Base-by-base conservation (phyloP, 2,329 filamentous ascomycete species). In the Elsinoe batatas region DNA sequence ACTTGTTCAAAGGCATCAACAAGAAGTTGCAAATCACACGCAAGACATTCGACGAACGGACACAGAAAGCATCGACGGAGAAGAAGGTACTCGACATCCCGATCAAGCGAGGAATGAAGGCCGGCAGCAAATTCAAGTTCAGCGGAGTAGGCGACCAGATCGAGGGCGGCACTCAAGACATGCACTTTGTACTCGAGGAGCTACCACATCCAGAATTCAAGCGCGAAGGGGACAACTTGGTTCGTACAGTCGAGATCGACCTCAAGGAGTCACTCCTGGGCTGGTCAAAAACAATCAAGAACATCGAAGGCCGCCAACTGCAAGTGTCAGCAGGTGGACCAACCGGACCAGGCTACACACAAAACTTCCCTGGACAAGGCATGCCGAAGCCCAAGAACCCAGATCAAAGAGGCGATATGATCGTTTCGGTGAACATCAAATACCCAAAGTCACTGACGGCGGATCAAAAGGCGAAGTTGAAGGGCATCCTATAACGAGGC, bases 1-100 rank as follows among this genome's bases (percentile, higher is more conserved):
- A 98, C 66, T 73, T 97, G 59, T 97, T 82, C 74, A 84, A 79
- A 22, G 93, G 93, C 38, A 82, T 83, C 35, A 89, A 86, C 49
- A 98, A 98, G 81, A 96, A 95, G 79, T 89, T 98, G 79, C 95
- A 93, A 75, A 95, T 97, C 61, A 96, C 95, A 66, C 82, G 91
- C 66, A 97, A 97, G 81, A 90, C 86, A 15, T 97, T 88, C 69
- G 93, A 98, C 69, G 77, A 75, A 37, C 73, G 84, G 17, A 84
- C 79, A 0, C 89, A 89, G 57, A 95, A 95, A 76, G 83, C 90
- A 63, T 88, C 82, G 42, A 86, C 85, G 2, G 87, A 91, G 58
- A 93, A 98, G 64, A 87, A 91, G 65, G 88, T 96, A 15, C 75
- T 98, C 30, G 90, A 95, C 67, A 91, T 97, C 53, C 89, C 90